phyloP scores from a whole-genome alignment of 192 early-diverging fungal genomes.

The Mortierella alpina region DNA sequence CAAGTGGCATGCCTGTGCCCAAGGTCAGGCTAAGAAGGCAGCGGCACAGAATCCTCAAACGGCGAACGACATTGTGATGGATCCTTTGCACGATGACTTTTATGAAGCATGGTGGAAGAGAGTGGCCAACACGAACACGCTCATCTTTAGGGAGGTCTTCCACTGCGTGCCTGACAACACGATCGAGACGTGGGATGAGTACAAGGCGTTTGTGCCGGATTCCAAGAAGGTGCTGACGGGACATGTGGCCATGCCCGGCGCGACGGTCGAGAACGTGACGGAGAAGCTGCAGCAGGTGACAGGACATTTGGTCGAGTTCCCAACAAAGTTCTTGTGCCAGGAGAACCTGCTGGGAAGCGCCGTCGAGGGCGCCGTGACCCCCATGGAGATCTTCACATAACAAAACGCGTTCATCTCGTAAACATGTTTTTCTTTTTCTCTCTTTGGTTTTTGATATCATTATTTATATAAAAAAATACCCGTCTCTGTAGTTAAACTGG shows the following conservation, averaged over 20 bases:
- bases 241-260: conserved; percentile 59
- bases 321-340: conserved; percentile 61
- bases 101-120: conserved; percentile 68
- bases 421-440: background rate
- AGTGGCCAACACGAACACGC: conserved; percentile 75
- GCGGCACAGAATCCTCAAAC: conserved; percentile 42
- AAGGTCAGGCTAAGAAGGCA: conserved; percentile 39
- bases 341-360: conserved; percentile 62
- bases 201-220: conserved; percentile 61
- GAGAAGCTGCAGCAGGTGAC: conserved; percentile 53
- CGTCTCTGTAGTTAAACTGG: no score
- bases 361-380: conserved; percentile 59
- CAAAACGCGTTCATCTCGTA: no score
- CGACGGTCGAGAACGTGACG: conserved; percentile 56
- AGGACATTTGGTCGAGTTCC: conserved; percentile 66
- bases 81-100: conserved; percentile 77
- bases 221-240: conserved; percentile 56
- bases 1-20: conserved; percentile 28
- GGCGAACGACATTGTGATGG: conserved; percentile 62
- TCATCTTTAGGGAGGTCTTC: conserved; percentile 82
- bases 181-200: conserved; percentile 62
- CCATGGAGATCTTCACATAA: conserved; percentile 68
- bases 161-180: conserved; percentile 87
- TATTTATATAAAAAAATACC: background rate
- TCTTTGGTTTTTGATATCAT: background rate